Conservation (phyloP, 371 early-diverging fungal genomes). For the Mucor racemosus region DNA sequence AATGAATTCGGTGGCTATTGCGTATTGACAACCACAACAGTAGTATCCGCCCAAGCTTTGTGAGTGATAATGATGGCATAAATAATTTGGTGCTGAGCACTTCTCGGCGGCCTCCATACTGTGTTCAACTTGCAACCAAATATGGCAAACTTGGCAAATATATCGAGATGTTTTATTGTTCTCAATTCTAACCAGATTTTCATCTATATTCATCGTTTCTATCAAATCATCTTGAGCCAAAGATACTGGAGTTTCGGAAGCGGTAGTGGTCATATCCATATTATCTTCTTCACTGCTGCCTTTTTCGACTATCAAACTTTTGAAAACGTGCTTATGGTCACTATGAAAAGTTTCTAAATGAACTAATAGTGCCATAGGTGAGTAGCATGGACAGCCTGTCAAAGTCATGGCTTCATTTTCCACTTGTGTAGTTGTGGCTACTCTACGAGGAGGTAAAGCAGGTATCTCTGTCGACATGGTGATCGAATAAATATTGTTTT, state of each 20-base stretch:
- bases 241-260: too few relatives aligned
- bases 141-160: conserved; percentile 25
- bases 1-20: conserved; percentile 8
- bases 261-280: neutral
- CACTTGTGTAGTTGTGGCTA: neutral
- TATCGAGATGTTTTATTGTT: neutral
- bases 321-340: conserved; percentile 27
- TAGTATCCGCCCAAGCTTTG: conserved; percentile 8
- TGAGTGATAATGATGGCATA: conserved; percentile 44
- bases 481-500: neutral
- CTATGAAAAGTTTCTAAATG: conserved; percentile 17
- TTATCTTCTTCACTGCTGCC: neutral
- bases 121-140: conserved; percentile 17
- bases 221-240: neutral
- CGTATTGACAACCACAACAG: conserved; percentile 42
- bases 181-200: neutral
- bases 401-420: neutral
- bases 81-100: conserved; percentile 23
- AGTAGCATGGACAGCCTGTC: neutral
- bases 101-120: neutral
- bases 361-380: conserved; percentile 21
- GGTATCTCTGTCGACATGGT: conserved; percentile 19
- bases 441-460: conserved; percentile 19
- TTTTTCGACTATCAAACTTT: neutral
- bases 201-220: neutral